Evolutionary conservation across 2,329 filamentous ascomycete species (phyloP).

Genomic region (Trichoderma hamatum): DNA sequence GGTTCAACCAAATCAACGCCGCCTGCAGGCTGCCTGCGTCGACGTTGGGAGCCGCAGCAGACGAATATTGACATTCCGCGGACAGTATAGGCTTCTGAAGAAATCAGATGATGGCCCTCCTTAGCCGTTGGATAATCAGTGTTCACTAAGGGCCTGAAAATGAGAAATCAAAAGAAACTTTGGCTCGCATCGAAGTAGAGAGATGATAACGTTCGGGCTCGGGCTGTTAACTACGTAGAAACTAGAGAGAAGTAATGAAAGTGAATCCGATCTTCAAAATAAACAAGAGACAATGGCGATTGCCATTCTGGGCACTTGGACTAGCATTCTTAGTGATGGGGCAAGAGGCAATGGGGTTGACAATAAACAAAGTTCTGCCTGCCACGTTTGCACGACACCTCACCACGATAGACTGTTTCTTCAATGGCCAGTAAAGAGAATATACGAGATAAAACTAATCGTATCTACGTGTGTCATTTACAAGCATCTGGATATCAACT

Average conservation of each 20-base stretch:
- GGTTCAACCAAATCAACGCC: conserved; percentile 5
- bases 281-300: conserved; percentile 1
- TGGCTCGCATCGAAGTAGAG: conserved; percentile 9
- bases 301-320: not conserved
- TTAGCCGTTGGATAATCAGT: conserved; percentile 15
- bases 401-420: not conserved
- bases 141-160: conserved; percentile 23
- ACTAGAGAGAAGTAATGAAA: not conserved
- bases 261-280: not conserved
- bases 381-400: not conserved
- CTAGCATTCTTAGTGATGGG: not conserved
- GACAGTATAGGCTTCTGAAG: not conserved
- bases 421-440: not conserved
- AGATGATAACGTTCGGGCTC: conserved; percentile 10
- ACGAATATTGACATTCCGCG: conserved; percentile 26
- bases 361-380: not conserved
- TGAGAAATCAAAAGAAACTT: conserved; percentile 14
- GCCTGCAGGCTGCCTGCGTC: conserved; percentile 4
- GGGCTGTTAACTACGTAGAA: not conserved
- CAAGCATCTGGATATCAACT: not conserved
- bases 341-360: not conserved
- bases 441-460: not conserved
- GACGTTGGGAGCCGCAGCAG: conserved; percentile 25
- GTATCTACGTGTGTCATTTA: not conserved
- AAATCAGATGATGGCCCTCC: not conserved